Percentiles rank a stretch among this genome's conserved stretches.
Conservation (phyloP, 805 yeast species). For the Candida boleticola region DNA sequence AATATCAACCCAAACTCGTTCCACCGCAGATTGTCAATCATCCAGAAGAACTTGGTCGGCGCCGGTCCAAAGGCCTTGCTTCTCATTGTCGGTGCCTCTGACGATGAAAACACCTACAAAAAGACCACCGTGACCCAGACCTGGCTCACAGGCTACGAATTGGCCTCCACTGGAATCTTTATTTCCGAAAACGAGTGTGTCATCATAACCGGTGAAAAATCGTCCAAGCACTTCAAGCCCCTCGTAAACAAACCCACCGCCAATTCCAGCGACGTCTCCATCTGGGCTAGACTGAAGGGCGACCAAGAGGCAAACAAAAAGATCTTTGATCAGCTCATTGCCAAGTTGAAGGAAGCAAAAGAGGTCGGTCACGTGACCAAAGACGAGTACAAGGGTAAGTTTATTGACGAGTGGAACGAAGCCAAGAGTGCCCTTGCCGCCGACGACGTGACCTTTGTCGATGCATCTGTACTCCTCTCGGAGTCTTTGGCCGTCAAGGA, state of each 20-base stretch:
- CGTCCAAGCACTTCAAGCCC: conserved; percentile 73
- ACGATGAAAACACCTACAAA: conserved; percentile 86
- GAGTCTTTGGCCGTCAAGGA: conserved; percentile 71
- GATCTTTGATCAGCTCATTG: conserved; percentile 58
- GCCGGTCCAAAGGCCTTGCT: conserved; percentile 31
- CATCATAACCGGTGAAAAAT: conserved; percentile 77
- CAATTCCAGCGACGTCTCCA: conserved; percentile 41
- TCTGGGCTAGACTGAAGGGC: conserved; percentile 82
- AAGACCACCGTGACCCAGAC: conserved; percentile 83
- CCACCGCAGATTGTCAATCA: conserved; percentile 47
- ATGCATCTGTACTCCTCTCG: conserved; percentile 52
- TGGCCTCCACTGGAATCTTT: conserved; percentile 82
- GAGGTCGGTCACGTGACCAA: conserved; percentile 66
- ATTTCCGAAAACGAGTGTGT: conserved; percentile 58
- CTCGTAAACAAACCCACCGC: conserved; percentile 45
- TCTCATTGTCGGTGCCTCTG: conserved; percentile 79
- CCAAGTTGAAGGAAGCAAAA: conserved; percentile 44
- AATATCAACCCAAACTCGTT: conserved; percentile 52
- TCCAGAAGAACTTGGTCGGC: conserved; percentile 34
- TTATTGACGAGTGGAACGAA: conserved; percentile 76
- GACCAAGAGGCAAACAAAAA: conserved; percentile 62
- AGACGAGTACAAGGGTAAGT: conserved; percentile 80
- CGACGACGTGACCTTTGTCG: conserved; percentile 39
- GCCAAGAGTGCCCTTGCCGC: conserved; percentile 10
- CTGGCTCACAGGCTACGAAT: conserved; percentile 93